Conservation (phyloP, 208 protist species). For the Leishmania arabica region DNA sequence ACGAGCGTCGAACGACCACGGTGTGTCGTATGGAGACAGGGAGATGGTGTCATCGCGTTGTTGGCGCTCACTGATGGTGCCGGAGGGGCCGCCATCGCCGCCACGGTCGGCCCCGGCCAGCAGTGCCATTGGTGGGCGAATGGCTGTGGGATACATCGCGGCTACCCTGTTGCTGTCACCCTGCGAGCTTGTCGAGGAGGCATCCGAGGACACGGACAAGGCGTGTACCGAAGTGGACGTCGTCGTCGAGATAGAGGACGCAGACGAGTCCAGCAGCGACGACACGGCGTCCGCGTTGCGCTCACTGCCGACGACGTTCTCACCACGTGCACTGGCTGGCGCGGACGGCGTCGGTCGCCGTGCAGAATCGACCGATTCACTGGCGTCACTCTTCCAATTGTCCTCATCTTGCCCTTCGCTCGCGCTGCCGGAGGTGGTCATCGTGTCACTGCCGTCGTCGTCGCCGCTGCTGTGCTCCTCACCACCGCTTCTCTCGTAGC, state of each 20-base stretch:
- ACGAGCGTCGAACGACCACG: not conserved
- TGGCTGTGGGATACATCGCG: not conserved
- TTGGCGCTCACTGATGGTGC: not conserved
- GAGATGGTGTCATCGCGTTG: not conserved
- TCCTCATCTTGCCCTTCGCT: not conserved
- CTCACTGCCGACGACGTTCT: not conserved
- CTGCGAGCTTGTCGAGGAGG: not conserved
- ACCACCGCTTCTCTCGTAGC: conserved; percentile 21
- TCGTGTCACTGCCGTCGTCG: not conserved
- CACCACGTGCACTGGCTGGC: not conserved
- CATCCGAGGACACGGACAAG: conserved; percentile 1
- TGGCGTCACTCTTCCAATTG: not conserved
- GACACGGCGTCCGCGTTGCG: not conserved
- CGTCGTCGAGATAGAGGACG: not conserved
- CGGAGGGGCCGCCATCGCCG: not conserved
- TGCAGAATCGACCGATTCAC: not conserved
- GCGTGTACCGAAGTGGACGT: conserved; percentile 1
- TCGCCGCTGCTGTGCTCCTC: not conserved
- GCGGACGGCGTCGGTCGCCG: not conserved
- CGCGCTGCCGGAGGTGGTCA: not conserved
- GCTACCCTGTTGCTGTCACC: not conserved
- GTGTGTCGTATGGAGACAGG: not conserved
- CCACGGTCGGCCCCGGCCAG: not conserved
- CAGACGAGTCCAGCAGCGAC: not conserved
- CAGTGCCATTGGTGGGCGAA: not conserved